Base-by-base conservation (phyloP, 495 filamentous ascomycete genomes). In the Podospora tetraspora region DNA sequence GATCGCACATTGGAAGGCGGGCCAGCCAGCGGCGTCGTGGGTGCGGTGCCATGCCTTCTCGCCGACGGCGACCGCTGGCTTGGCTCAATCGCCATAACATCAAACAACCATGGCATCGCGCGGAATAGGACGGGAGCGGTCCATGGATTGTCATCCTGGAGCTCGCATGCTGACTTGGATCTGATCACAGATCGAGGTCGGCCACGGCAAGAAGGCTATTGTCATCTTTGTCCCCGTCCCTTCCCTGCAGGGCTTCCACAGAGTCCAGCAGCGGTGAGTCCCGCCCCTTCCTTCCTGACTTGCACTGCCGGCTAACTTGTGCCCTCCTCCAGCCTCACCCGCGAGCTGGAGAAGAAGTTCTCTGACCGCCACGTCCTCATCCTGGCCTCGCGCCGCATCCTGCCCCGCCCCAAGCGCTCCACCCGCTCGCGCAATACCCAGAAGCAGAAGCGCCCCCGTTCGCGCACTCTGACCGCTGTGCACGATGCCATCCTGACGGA, bases 281-380 rank as follows among this genome's bases (percentile, higher is more conserved):
- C 25, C 27, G 25, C 43, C 21, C 29, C 56, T 11, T 13, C 21
- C 57, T 11, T 19, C 21, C 8, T 27, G 16, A 21, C 57, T 19
- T 22, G 52, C 19, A 27, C 57, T 64, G 32, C 75, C 81, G 63
- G 79, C 70, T n/a, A 22, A 7, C 2, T n/a, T 52, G 43, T 52
- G 6, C 19, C 16, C 4, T 0, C 13, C n/a, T 19, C 21, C 64
- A 98, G 95, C 79, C 90, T 99, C 74, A 98, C 95, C 84, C 95
- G 95, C 83, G 95, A 99, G 88, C 93, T 99, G 77, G 95, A 99
- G 88, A 98, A 99, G 92, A 99, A 98, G 87, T 99, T 99, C 92
- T 97, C 95, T 73, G 95, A 98, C 88, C 94, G 95, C 83, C 95
- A 99, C 84, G 95, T 99, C 81, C 88, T 99, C 79, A 92, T 99